Conservation (phyloP, 306 rosid species). For the Malus orientalis region DNA sequence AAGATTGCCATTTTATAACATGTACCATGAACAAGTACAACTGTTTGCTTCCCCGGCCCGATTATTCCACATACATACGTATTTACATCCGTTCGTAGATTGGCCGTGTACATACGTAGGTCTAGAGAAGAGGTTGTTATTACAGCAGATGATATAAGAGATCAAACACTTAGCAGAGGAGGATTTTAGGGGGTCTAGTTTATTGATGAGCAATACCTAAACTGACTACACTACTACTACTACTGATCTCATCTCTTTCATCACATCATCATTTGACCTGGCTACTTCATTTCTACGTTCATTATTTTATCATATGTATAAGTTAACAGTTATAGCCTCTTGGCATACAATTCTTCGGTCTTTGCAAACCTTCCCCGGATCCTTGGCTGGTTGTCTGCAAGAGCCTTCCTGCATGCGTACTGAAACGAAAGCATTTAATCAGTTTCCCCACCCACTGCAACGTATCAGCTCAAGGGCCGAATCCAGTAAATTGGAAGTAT, state of each 20-base stretch:
- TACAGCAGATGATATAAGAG: constrained; percentile 27
- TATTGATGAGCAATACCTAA: constrained; percentile 29
- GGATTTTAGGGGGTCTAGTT: constrained; percentile 13
- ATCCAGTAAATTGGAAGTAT: background rate
- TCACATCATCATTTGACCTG: constrained; percentile 24
- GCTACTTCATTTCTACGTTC: constrained; percentile 34
- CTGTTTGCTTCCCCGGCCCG: constrained; percentile 5
- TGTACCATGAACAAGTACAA: constrained; percentile 24
- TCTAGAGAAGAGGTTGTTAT: constrained; percentile 26
- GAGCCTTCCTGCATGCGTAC: constrained; percentile 99
- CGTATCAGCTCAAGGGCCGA: background rate
- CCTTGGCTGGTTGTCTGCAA: constrained; percentile 97
- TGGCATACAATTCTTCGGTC: constrained; percentile 57
- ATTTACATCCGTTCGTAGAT: constrained; percentile 47
- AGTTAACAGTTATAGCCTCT: constrained; percentile 43
- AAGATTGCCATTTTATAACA: constrained; percentile 22
- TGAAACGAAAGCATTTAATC: constrained; percentile 18
- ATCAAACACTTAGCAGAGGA: constrained; percentile 14
- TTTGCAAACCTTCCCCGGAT: constrained; percentile 98
- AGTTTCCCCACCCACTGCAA: background rate
- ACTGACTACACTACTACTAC: constrained; percentile 14
- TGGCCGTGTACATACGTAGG: constrained; percentile 5
- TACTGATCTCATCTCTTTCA: constrained; percentile 14
- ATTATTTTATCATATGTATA: background rate
- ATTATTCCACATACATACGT: constrained; percentile 45